Evolutionary conservation across 768 basidiomycete genomes (phyloP).

Genomic region (Phlebiopsis flavidoalba): DNA sequence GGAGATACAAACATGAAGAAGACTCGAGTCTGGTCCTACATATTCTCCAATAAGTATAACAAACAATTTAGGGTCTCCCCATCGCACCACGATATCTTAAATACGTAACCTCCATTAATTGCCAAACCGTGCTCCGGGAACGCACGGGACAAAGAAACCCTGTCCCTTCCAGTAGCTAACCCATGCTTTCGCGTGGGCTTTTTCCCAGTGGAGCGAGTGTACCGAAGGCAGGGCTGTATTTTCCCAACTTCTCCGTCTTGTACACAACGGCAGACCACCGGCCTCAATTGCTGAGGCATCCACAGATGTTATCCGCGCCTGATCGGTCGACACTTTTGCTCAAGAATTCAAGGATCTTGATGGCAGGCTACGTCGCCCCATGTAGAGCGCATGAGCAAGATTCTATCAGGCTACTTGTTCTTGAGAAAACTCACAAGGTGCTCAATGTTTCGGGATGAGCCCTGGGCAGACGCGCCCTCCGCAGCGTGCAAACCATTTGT

Average conservation of each 20-base stretch:
- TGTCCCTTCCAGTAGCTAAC: slow-evolving; percentile 5
- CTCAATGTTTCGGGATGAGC: background rate
- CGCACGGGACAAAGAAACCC: background rate
- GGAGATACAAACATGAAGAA: too few species aligned
- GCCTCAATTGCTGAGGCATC: background rate
- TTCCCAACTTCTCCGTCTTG: background rate
- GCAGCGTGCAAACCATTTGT: slow-evolving; percentile 3
- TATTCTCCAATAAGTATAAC: too few species aligned
- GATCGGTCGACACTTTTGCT: background rate
- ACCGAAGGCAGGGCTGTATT: background rate
- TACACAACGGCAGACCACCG: background rate
- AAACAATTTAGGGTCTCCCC: too few species aligned
- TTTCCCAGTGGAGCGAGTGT: background rate
- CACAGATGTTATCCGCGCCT: background rate
- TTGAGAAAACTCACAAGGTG: slow-evolving; percentile 2
- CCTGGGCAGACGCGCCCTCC: background rate
- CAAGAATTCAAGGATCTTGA: slow-evolving; percentile 12
- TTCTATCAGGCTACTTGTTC: background rate
- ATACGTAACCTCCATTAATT: too few species aligned
- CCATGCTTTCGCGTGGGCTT: background rate
- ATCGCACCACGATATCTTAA: too few species aligned
- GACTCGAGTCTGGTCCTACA: too few species aligned
- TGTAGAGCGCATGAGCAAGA: background rate
- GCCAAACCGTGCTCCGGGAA: too few species aligned
- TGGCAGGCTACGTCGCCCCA: slow-evolving; percentile 13